Evolutionary conservation across 108 stramenopile genomes (phyloP), one percentile per base, ranked within the genome.

Genomic region (Fragilaria radians): DNA sequence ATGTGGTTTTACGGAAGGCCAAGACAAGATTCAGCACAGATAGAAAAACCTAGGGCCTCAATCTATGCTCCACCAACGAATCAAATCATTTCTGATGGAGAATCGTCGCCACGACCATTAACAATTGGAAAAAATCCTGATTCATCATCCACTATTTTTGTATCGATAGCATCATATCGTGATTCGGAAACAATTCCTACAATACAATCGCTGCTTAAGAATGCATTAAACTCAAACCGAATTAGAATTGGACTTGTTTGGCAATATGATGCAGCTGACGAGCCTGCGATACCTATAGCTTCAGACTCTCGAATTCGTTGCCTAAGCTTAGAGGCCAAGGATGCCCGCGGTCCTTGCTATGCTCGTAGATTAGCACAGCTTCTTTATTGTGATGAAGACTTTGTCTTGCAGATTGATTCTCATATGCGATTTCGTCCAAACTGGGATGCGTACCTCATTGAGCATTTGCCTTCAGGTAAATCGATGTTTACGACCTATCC

Each of bases 361-460:
- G 94, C 92, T 48, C 72, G 94, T 9, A 58, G 63, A 24, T 63
- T 84, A 21, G 86, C 79, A 19, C 85, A 89, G 72, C 62, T 69
- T 33, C 61, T 95, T 22, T 86, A 79, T 59, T 73, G 82, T 23
- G 95, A 80, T 2, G 95, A 96, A 72, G 72, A 84, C 30, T 96
- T 87, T 70, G 52, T 85, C 23, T 62, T 96, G 27, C 93, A 95
- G 74, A 92, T 95, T 55, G 95, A 96, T 69, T 89, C 90, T 28
- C 95, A 96, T 71, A 94, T 90, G 81, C 83, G 78, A 5, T 89
- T 90, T 57, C 73, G 83, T 17, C 45, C 45, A n/a, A 54, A 73
- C 32, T 90, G 89, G 89, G 89, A 90, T 67, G 52, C 23, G 1
- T 80, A 84, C 53, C 56, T 89, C 32, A 73, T 86, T 46, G 54